A percentile compares a stretch with the other conserved stretches of the same genome.
These are phyloP conservation scores for Pulveroboletus frians DNA, from an alignment of 768 basidiomycete species.

Conservation along the genomic window DNA sequence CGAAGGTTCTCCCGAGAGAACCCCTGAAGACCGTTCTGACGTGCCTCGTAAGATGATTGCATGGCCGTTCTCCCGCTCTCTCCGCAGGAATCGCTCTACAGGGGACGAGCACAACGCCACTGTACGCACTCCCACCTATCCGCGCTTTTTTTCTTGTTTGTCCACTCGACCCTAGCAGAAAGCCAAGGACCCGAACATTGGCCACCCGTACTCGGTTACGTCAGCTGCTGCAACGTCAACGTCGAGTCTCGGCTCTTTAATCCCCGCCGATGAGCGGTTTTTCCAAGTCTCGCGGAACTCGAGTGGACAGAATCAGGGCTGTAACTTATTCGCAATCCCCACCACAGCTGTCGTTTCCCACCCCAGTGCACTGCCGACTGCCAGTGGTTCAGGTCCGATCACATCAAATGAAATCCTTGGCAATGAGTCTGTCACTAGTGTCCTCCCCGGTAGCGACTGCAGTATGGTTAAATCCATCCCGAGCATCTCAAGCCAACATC, in stretches of 20 bases:
- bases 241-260: slow-evolving; percentile 28
- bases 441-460: neutral
- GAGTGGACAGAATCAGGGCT: slow-evolving; percentile 1
- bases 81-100: slow-evolving; percentile 14
- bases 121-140: slow-evolving; percentile 8
- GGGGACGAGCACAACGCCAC: slow-evolving; percentile 3
- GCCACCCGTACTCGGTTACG: slow-evolving; percentile 9
- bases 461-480: slow-evolving; percentile 1
- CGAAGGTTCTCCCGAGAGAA: slow-evolving; percentile 5
- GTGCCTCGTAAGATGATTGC: slow-evolving; percentile 25
- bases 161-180: slow-evolving; percentile 6
- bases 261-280: slow-evolving; percentile 22
- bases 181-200: slow-evolving; percentile 3
- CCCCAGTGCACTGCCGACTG: neutral
- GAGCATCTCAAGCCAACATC: neutral
- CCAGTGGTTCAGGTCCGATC: neutral
- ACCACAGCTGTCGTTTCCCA: neutral
- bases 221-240: slow-evolving; percentile 22
- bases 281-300: slow-evolving; percentile 19
- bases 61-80: slow-evolving; percentile 29
- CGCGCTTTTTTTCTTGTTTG: slow-evolving; percentile 2
- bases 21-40: slow-evolving; percentile 9
- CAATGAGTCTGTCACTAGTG: slow-evolving; percentile 2
- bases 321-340: slow-evolving; percentile 3
- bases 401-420: slow-evolving; percentile 9